Base-by-base conservation (phyloP, 2,329 filamentous ascomycete genomes). In the Nothophaeocryptopus gaeumannii region DNA sequence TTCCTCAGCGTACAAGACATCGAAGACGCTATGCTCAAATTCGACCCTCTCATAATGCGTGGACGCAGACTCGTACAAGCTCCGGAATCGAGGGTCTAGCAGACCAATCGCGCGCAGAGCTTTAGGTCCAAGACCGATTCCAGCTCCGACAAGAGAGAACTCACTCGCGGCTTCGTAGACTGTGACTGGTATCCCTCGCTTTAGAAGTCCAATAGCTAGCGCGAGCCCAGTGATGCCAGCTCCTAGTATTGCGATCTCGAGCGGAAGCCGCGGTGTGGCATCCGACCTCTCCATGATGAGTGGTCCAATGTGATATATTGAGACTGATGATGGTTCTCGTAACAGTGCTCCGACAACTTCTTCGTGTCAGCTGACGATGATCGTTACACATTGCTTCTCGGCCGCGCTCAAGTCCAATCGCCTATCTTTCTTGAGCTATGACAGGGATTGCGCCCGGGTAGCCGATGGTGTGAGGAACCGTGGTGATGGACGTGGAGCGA, bases 191-290 rank as follows among this genome's bases (percentile, higher is more conserved):
- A 77, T 40, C 4, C 70, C 62, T 50, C 74, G 70, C 47, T 73
- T 67, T 13, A 73, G 63, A 20, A 83, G 73, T 5, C 73, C 76
- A 34, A 78, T 73, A 12, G 78, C 76, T 8, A 82, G 73, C 11
- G 69, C 69, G 8, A 83, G 69, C 13, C 81, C 80, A 31, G 75
- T 77, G 49, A 84, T 81, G 31, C 80, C 81, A 15, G 79, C 79
- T 45, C 80, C 81, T 12, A 26, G 20, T 26, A 26, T 26, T 4
- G 20, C 20, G 20, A 26, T 26, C 20, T 26, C 20, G 20, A 26
- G 4, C 7, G 20, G 20, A 4, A 26, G 4, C 7, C 7, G 4
- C 7, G 20, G 20, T 26, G 4, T 26, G 20, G 7, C 20, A 4
- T 3, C 7, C 20, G 20, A 7, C 4, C 7, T 7, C 7, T 3